Base-by-base conservation (phyloP, 805 yeast genomes). In the Metschnikowia koreensis region DNA sequence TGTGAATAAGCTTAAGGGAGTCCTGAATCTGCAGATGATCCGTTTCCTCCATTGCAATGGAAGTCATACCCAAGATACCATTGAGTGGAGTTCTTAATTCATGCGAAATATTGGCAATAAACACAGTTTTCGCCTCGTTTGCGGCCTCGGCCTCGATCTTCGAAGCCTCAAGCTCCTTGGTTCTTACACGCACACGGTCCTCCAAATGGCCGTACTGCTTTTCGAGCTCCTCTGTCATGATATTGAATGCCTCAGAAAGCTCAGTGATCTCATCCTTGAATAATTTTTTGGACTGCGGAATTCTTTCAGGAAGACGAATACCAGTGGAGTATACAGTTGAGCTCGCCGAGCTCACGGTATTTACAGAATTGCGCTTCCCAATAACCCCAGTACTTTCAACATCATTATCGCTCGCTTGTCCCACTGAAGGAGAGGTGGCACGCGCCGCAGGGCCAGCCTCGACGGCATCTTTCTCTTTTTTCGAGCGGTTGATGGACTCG, bases 1-100 rank as follows among this genome's bases (percentile, higher is more conserved):
- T 80, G 69, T 88, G 89, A 48, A 93, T 92, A 48, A 93, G 79
- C 56, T 87, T 87, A 60, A 92, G 71, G 15, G 92, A 85, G 45
- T 85, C 84, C 60, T 87, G 86, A 12, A 91, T 83, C 57, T 84
- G 82, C 12, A 74, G 68, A 5, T 77, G 76, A 58, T 89, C 93
- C 29, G 75, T 76, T 65, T 94, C 98, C 17, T 88, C 94, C 88
- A 91, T 83, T 6, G 97, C 92, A 51, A 93, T 87, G 2, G 96
- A 87, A 0, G 97, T 89, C 92, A 93, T 89, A 56, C 98, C 98
- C 49, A 94, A 73, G 40, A 94, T 94, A 65, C 99, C 99, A 67
- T 94, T 94, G 55, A 94, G 74, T 1, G 99, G 99, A 0, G 98
- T 94, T 60, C 98, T 81, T 63, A 94, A 76, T 71, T 94, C 99